These are phyloP conservation scores for Talinum fruticosum DNA, from an alignment of 148 eudicot genomes.

Conservation along the genomic window DNA sequence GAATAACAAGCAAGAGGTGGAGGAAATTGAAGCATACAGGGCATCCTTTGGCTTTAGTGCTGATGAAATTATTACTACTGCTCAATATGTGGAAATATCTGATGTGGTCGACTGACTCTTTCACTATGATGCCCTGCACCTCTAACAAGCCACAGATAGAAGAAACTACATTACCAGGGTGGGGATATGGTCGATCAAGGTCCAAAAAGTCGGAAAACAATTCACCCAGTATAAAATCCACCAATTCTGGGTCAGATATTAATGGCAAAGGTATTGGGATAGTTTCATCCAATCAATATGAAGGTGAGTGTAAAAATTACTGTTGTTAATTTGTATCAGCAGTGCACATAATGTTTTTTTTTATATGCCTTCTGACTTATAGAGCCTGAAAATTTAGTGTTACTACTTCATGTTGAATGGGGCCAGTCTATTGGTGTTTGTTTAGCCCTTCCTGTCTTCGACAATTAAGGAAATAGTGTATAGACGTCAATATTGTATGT, in stretches of 20 bases:
- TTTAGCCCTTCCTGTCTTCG: background rate
- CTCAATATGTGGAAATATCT: conserved; percentile 87
- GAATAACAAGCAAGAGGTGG: conserved; percentile 68
- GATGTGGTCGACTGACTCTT: conserved; percentile 79
- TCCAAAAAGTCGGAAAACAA: conserved; percentile 26
- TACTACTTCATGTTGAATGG: background rate
- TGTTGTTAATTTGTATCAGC: conserved; percentile 2
- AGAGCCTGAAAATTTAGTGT: background rate
- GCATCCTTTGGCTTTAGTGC: conserved; percentile 99
- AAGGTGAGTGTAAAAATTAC: conserved; percentile 52
- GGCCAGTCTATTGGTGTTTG: background rate
- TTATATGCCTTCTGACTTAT: background rate
- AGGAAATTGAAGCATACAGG: conserved; percentile 94
- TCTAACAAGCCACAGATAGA: conserved; percentile 43
- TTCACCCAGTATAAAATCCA: conserved; percentile 30
- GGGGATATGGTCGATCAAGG: conserved; percentile 38
- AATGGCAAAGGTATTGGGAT: conserved; percentile 24
- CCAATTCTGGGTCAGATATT: conserved; percentile 35
- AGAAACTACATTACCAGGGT: conserved; percentile 35
- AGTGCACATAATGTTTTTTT: background rate
- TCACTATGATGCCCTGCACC: conserved; percentile 58
- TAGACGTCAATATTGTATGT: no score
- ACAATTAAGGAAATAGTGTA: background rate
- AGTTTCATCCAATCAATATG: conserved; percentile 33
- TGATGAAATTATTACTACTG: conserved; percentile 83